A percentile compares a stretch with the other conserved stretches of the same genome.
These are phyloP conservation scores for Neocucurbitaria cava DNA, from an alignment of 2,329 filamentous ascomycete species.

Conservation along the genomic window DNA sequence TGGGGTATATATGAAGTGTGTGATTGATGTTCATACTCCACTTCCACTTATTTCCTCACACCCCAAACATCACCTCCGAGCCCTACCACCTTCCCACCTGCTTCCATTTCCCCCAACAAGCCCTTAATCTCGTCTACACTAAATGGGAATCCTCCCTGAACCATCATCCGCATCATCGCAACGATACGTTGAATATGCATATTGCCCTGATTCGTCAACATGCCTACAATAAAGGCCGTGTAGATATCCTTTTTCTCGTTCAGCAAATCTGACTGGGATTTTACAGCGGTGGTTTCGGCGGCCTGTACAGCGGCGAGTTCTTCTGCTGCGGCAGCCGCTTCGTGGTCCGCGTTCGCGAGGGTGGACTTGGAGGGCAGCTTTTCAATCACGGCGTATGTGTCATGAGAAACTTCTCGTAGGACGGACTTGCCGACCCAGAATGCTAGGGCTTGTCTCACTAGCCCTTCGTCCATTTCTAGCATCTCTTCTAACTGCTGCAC, in stretches of 20 bases:
- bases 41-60: slow-evolving; percentile 28
- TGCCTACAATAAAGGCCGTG: slow-evolving; percentile 90
- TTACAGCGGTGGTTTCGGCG: slow-evolving; percentile 56
- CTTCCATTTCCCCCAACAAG: slow-evolving; percentile 76
- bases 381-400: slow-evolving; percentile 73
- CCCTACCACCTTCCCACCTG: slow-evolving; percentile 35
- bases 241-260: slow-evolving; percentile 77
- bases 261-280: slow-evolving; percentile 64
- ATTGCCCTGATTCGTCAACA: slow-evolving; percentile 90
- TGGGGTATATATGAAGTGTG: no score
- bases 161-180: slow-evolving; percentile 95
- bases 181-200: slow-evolving; percentile 83
- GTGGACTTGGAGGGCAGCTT: slow-evolving; percentile 38
- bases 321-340: slow-evolving; percentile 47
- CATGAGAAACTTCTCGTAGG: slow-evolving; percentile 58
- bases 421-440: slow-evolving; percentile 77
- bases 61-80: slow-evolving; percentile 45
- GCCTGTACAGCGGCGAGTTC: slow-evolving; percentile 47
- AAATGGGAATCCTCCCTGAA: slow-evolving; percentile 87
- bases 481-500: slow-evolving; percentile 56
- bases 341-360: slow-evolving; percentile 32
- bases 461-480: slow-evolving; percentile 76
- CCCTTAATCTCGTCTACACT: slow-evolving; percentile 86
- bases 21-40: not conserved
- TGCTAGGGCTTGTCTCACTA: slow-evolving; percentile 69